A percentile compares a stretch with the other conserved stretches of the same genome.
Evolutionary conservation across 441 rosid genomes (phyloP).

Genomic region (Gossypium davidsonii): DNA sequence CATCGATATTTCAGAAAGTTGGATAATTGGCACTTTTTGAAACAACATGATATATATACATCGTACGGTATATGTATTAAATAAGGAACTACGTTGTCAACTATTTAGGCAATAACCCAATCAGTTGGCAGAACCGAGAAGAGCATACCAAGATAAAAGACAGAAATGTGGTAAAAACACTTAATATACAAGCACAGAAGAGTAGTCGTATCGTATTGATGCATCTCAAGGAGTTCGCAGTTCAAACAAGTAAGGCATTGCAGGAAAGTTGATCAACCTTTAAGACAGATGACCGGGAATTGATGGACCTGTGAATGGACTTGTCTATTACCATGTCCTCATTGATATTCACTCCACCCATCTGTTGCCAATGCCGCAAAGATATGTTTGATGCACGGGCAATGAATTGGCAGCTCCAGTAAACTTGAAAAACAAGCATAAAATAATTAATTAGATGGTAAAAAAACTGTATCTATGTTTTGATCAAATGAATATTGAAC

Average conservation of each 20-base stretch:
- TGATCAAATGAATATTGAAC: conserved; percentile 3
- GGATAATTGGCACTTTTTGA: background rate
- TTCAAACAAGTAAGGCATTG: background rate
- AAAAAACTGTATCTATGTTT: background rate
- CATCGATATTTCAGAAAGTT: background rate
- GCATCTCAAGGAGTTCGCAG: background rate
- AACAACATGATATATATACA: background rate
- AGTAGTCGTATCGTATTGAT: background rate
- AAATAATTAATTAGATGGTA: background rate
- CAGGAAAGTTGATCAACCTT: conserved; percentile 46
- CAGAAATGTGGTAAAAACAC: background rate
- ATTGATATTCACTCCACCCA: conserved; percentile 84
- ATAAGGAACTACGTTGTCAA: background rate
- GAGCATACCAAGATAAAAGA: background rate
- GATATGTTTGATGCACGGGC: conserved; percentile 85
- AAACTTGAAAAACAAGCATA: conserved; percentile 35
- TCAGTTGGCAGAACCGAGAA: background rate
- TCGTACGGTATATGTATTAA: background rate
- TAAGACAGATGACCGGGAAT: conserved; percentile 79
- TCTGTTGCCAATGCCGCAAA: conserved; percentile 81
- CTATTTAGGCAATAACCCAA: background rate
- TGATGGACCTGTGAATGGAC: conserved; percentile 70
- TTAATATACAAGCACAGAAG: background rate
- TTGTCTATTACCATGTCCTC: conserved; percentile 81
- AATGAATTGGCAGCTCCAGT: conserved; percentile 92